Percentiles rank a stretch among this genome's conserved stretches.
Conservation (phyloP, 495 filamentous ascomycete genomes). For the Penicillium turbatum region DNA sequence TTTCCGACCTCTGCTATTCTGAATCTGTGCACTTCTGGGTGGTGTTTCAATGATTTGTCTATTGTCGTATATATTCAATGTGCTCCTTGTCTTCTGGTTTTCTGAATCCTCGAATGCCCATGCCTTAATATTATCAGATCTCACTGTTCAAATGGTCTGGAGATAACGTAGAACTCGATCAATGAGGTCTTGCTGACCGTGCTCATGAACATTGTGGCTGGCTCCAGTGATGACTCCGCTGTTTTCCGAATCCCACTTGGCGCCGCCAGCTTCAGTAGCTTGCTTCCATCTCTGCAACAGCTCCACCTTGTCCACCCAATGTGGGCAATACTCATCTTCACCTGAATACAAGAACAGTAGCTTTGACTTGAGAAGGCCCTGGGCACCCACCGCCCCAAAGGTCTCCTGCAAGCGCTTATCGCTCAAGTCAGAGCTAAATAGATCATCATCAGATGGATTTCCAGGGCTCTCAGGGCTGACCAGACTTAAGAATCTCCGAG, state of each 20-base stretch:
- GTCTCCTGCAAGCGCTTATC: slow-evolving; percentile 54
- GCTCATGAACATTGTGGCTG: slow-evolving; percentile 54
- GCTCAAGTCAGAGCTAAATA: slow-evolving; percentile 75
- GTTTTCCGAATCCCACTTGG: slow-evolving; percentile 48
- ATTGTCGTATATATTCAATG: slow-evolving; percentile 21
- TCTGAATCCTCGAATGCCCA: slow-evolving; percentile 1
- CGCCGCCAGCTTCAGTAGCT: slow-evolving; percentile 51
- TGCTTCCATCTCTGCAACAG: slow-evolving; percentile 62
- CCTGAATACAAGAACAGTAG: slow-evolving; percentile 60
- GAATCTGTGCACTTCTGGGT: slow-evolving; percentile 18
- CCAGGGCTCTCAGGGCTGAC: slow-evolving; percentile 51
- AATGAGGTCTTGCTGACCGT: slow-evolving; percentile 49
- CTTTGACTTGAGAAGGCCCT: slow-evolving; percentile 49
- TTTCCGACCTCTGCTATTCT: slow-evolving; percentile 15
- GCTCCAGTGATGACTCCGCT: slow-evolving; percentile 59
- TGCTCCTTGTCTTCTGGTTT: slow-evolving; percentile 8
- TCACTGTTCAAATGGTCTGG: slow-evolving; percentile 32
- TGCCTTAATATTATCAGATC: background rate
- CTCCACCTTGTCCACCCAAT: slow-evolving; percentile 55
- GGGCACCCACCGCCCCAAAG: slow-evolving; percentile 59
- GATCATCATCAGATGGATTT: slow-evolving; percentile 71
- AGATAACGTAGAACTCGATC: slow-evolving; percentile 55
- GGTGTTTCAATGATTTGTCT: slow-evolving; percentile 25
- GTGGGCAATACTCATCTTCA: slow-evolving; percentile 66
- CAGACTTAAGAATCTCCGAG: slow-evolving; percentile 61